phyloP scores from a whole-genome alignment of 495 filamentous ascomycete genomes.

The Hypoxylon subgilvum region DNA sequence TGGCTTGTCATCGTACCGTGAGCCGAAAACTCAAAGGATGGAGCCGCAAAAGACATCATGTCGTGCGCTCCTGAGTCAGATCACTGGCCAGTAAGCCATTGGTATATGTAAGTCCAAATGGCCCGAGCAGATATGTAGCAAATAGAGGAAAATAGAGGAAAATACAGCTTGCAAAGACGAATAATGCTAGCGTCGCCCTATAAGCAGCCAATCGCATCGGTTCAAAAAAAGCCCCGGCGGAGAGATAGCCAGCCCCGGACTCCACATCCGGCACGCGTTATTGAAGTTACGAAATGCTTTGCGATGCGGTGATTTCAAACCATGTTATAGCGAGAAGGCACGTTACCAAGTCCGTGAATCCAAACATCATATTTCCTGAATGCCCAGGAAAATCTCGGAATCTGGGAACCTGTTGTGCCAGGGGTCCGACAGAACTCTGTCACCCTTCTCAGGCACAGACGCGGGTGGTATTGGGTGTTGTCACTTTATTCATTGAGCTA shows the following conservation, averaged over 20 bases:
- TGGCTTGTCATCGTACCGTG: not conserved
- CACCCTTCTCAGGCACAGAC: slow-evolving; percentile 12
- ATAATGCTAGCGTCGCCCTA: slow-evolving; percentile 27
- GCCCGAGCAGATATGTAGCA: not conserved
- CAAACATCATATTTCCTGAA: not conserved
- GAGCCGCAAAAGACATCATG: not conserved
- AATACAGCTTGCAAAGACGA: slow-evolving; percentile 14
- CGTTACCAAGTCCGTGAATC: not conserved
- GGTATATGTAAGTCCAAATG: too few relatives aligned
- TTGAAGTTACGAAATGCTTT: not conserved
- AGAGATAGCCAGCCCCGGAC: slow-evolving; percentile 4
- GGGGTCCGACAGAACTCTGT: slow-evolving; percentile 9
- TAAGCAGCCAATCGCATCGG: slow-evolving; percentile 13
- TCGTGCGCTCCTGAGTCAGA: slow-evolving; percentile 13
- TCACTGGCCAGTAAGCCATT: not conserved
- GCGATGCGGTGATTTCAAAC: not conserved
- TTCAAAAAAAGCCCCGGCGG: not conserved
- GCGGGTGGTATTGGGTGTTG: slow-evolving; percentile 8
- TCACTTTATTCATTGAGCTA: not conserved
- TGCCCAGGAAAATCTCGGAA: not conserved
- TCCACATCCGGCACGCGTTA: slow-evolving; percentile 1
- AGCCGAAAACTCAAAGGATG: slow-evolving; percentile 8
- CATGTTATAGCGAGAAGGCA: not conserved
- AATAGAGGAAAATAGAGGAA: not conserved
- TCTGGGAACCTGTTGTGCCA: slow-evolving; percentile 7